phyloP scores from a whole-genome alignment of 2,329 filamentous ascomycete species.

The Penicillium expansum region DNA sequence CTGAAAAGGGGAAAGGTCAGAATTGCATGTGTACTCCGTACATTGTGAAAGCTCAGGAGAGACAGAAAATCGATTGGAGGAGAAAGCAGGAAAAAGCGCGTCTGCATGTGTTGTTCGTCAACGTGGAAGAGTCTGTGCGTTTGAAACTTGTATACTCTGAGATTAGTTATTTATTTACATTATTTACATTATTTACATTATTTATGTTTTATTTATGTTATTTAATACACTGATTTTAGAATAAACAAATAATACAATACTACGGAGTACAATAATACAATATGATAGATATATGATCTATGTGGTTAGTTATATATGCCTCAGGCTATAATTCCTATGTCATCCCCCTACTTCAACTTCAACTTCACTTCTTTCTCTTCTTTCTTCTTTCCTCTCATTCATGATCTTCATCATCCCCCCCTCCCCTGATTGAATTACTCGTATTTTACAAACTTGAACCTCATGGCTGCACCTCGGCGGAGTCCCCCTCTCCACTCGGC shows the following conservation, averaged over 20 bases:
- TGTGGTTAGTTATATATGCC: background rate
- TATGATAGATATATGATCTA: too few species aligned
- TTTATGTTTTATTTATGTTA: too few species aligned
- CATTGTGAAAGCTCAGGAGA: background rate
- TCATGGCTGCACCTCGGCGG: slow-evolving; percentile 6
- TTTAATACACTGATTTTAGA: too few species aligned
- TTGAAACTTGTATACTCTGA: background rate
- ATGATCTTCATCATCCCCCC: background rate
- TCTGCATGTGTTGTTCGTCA: slow-evolving; percentile 11
- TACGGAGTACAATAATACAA: too few species aligned
- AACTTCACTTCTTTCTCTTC: background rate
- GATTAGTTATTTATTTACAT: too few species aligned
- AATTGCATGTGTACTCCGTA: background rate
- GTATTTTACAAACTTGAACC: slow-evolving; percentile 7
- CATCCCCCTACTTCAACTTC: background rate
- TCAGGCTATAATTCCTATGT: background rate
- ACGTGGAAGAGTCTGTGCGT: slow-evolving; percentile 9
- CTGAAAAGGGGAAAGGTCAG: background rate
- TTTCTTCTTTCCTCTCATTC: background rate
- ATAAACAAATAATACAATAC: too few species aligned
- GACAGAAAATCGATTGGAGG: slow-evolving; percentile 18
- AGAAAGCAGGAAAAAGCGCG: slow-evolving; percentile 4
- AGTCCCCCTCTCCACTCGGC: slow-evolving; percentile 2
- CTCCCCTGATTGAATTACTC: background rate
- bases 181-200: too few species aligned